Evolutionary conservation across 2,329 filamentous ascomycete genomes (phyloP), one percentile per base, ranked within the genome.

Genomic region (Fusarium foetens): DNA sequence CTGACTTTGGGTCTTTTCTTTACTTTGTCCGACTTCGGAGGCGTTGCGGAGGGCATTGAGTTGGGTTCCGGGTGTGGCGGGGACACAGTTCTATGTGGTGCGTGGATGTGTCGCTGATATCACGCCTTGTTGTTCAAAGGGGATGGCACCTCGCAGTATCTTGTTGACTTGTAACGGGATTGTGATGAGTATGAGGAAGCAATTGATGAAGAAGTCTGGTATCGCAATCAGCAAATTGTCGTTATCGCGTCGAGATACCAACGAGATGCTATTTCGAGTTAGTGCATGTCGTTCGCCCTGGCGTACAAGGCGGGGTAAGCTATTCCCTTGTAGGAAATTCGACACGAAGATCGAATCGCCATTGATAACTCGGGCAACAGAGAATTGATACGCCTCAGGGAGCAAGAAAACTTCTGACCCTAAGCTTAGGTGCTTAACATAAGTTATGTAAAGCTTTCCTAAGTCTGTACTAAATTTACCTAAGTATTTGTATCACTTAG

Each of bases 1-100:
- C 63, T 73, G 1, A 72, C 58, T 42, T 72, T 72, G 13, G 70
- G 70, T 17, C 70, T 68, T 29, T 72, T 72, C 27, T 68, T 72
- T 11, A 19, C 33, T 27, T 58, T 68, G 11, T 48, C 55, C 45
- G 62, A 54, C n/a, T 45, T 58, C 17, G 59, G 25, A n/a, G 51
- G 42, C 17, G 63, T 48, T n/a, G 13, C 25, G 6, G 65, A 42
- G 21, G 66, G 48, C 66, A 69, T 69, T 25, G 41, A 33, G 35
- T 10, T 27, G 13, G 8, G n/a, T 8, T n/a, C 36, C 21, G 4
- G 51, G 1, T 41, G 0, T 41, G 8, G 16, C 21, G 25, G 36
- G 11, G 51, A 14, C 21, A 19, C 36, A 8, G 33, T 35, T 51
- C 6, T 35, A 3, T 6, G 48, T 35, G 29, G 7, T 2, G 0